These are phyloP conservation scores for Vinca minor DNA, from an alignment of 257 asterid species.

Conservation along the genomic window DNA sequence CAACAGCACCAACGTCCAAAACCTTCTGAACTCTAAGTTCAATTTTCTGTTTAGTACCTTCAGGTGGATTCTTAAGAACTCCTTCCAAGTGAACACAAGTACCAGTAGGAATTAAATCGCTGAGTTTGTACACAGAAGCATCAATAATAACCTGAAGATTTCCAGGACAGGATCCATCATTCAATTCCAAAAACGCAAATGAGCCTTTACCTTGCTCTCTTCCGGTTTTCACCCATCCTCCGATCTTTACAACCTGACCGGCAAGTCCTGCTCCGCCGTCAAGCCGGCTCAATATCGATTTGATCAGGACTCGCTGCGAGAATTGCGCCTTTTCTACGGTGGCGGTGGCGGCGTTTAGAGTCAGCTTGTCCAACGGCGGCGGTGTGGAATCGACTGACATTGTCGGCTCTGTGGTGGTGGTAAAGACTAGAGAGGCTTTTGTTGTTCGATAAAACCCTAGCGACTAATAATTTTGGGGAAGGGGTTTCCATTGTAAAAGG, in stretches of 20 bases:
- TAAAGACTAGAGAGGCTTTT: no score
- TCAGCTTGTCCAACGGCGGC: conserved; percentile 44
- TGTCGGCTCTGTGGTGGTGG: not conserved
- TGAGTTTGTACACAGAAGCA: conserved; percentile 40
- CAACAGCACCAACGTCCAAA: conserved; percentile 66
- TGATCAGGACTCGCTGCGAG: conserved; percentile 70
- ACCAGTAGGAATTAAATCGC: conserved; percentile 74
- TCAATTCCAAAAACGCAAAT: conserved; percentile 72
- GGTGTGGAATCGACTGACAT: conserved; percentile 44
- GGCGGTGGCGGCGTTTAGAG: conserved; percentile 31
- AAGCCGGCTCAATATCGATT: conserved; percentile 48
- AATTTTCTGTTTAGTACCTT: conserved; percentile 58
- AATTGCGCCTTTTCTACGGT: conserved; percentile 49
- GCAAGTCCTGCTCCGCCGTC: conserved; percentile 76
- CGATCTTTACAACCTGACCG: conserved; percentile 55
- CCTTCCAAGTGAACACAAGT: conserved; percentile 78
- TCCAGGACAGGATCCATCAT: conserved; percentile 78
- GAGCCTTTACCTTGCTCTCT: conserved; percentile 78
- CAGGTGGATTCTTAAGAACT: conserved; percentile 63
- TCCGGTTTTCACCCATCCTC: conserved; percentile 95
- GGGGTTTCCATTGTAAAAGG: no score
- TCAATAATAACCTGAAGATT: conserved; percentile 78
- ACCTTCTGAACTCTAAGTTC: conserved; percentile 68
- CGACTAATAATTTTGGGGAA: no score
- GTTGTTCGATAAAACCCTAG: no score